Percentiles rank a stretch among this genome's conserved stretches.
These are phyloP conservation scores for Solanum chacoense DNA, from an alignment of 305 asterid genomes.

Conservation along the genomic window DNA sequence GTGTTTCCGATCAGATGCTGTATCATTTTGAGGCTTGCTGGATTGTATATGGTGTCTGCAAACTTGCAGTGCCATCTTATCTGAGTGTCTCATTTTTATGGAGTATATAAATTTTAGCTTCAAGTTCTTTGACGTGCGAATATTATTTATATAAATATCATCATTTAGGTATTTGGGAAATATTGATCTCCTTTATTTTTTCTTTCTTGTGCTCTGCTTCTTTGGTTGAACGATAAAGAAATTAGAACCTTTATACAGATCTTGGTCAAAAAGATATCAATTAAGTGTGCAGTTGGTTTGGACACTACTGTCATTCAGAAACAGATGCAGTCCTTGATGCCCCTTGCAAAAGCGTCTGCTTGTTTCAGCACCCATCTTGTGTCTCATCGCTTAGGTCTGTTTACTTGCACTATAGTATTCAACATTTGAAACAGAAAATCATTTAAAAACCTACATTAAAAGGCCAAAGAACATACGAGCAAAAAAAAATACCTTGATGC, in stretches of 20 bases:
- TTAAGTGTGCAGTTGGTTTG: not conserved
- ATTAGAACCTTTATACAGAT: not conserved
- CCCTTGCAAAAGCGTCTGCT: too few species aligned
- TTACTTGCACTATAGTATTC: not conserved
- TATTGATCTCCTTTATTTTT: not conserved
- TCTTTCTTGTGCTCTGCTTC: not conserved
- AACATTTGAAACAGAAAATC: not conserved
- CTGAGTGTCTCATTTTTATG: not conserved
- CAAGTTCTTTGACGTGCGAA: not conserved
- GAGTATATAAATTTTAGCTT: not conserved
- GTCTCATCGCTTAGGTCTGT: not conserved
- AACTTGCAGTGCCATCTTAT: not conserved
- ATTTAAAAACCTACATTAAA: not conserved
- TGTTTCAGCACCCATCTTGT: not conserved
- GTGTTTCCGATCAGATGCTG: not conserved
- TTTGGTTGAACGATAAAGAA: not conserved
- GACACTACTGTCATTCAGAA: not conserved
- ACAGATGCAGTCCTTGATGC: not conserved
- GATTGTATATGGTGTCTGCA: conserved; percentile 1
- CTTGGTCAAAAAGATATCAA: not conserved
- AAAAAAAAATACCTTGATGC: not conserved
- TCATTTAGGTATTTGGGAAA: not conserved
- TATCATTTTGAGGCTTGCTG: not conserved
- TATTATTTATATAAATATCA: not conserved
- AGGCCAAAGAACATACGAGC: not conserved